Percentiles rank a stretch among this genome's conserved stretches.
phyloP scores from a whole-genome alignment of 2,329 filamentous ascomycete species.

The Polychaeton citri region DNA sequence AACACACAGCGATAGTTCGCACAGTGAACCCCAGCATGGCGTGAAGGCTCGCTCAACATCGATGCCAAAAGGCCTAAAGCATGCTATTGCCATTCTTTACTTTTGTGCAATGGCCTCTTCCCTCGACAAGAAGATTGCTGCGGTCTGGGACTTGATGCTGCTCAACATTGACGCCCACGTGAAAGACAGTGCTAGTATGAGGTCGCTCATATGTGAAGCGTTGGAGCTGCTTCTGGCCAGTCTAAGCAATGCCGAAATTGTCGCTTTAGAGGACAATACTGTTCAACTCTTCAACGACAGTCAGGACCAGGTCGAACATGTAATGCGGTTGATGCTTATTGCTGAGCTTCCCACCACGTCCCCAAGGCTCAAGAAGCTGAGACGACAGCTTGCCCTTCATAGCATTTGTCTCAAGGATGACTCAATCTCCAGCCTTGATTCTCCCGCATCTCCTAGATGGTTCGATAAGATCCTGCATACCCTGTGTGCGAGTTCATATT shows the following conservation, averaged over 20 bases:
- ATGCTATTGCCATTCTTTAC: not conserved
- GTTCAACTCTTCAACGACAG: not conserved
- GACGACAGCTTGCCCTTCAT: slow-evolving; percentile 5
- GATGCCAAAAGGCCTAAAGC: not conserved
- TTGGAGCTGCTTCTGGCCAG: slow-evolving; percentile 2
- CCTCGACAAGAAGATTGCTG: not conserved
- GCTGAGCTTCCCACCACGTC: slow-evolving; percentile 3
- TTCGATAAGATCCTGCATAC: slow-evolving; percentile 11
- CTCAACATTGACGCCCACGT: not conserved
- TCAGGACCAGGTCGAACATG: not conserved
- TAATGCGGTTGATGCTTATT: slow-evolving; percentile 1
- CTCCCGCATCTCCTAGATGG: slow-evolving; percentile 9
- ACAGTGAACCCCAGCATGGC: not conserved
- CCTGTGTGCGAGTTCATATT: slow-evolving; percentile 26
- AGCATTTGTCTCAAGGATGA: slow-evolving; percentile 6
- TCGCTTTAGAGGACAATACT: not conserved
- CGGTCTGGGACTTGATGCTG: not conserved
- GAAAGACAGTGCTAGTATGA: not conserved
- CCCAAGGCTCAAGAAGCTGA: slow-evolving; percentile 10
- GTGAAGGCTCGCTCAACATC: not conserved
- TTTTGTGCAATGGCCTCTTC: not conserved
- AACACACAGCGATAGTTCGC: not conserved
- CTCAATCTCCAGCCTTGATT: too few relatives aligned
- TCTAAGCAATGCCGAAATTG: slow-evolving; percentile 1
- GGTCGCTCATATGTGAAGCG: not conserved